These are phyloP conservation scores for Aphanomyces invadans DNA, from an alignment of 352 stramenopile species.

Conservation along the genomic window DNA sequence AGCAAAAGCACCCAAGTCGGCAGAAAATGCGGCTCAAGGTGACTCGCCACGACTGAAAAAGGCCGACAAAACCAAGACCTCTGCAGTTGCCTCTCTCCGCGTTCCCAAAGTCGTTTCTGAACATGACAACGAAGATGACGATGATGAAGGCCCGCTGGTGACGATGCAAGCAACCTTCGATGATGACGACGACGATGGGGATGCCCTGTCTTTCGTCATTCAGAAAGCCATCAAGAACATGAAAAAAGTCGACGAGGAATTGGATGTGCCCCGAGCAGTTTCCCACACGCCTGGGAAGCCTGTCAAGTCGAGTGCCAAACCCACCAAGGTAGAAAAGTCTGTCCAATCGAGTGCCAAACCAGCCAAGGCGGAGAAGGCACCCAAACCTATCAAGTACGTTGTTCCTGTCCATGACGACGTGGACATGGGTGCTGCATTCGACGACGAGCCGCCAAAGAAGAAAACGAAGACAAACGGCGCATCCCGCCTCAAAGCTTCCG, in stretches of 20 bases:
- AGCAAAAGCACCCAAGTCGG: too few relatives aligned
- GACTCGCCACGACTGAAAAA: not conserved
- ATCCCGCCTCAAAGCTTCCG: not conserved
- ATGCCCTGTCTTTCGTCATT: slow-evolving; percentile 1
- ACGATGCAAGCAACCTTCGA: not conserved
- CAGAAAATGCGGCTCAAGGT: too few relatives aligned
- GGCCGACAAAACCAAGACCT: not conserved
- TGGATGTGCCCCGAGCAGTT: slow-evolving; percentile 1
- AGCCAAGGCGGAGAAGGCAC: slow-evolving; percentile 25
- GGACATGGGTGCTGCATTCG: slow-evolving; percentile 71
- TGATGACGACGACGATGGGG: slow-evolving; percentile 20
- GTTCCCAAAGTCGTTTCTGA: not conserved
- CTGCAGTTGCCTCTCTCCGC: slow-evolving; percentile 10
- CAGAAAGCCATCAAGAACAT: not conserved
- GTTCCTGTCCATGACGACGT: slow-evolving; percentile 36
- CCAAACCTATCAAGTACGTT: slow-evolving; percentile 23
- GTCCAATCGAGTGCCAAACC: slow-evolving; percentile 10
- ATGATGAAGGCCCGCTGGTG: not conserved
- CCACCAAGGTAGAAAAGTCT: not conserved
- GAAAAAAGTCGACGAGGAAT: slow-evolving; percentile 1
- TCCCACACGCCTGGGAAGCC: not conserved
- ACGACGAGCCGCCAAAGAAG: slow-evolving; percentile 58
- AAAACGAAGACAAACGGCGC: slow-evolving; percentile 27
- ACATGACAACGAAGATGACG: slow-evolving; percentile 11
- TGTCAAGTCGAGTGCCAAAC: not conserved